phyloP scores from a whole-genome alignment of 2,329 filamentous ascomycete species.

The Calycina marina region DNA sequence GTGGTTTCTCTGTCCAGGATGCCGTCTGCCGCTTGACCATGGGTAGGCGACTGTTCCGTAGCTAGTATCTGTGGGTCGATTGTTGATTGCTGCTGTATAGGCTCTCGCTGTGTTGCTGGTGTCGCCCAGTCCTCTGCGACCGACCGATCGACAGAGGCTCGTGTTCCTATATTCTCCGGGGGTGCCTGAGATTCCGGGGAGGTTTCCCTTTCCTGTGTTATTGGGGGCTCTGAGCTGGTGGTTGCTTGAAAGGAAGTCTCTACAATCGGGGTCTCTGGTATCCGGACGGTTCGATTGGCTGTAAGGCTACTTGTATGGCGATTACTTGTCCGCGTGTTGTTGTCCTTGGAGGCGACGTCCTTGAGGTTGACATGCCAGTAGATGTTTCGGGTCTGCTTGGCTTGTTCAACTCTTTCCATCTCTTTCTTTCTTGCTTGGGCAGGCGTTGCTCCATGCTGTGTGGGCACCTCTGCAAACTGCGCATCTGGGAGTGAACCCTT shows the following conservation, averaged over 20 bases:
- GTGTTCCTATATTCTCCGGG: slow-evolving; percentile 1
- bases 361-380: slow-evolving; percentile 11
- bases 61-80: slow-evolving; percentile 2
- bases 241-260: neutral
- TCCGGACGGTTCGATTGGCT: slow-evolving; percentile 1
- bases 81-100: slow-evolving; percentile 1
- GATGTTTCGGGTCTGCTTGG: slow-evolving; percentile 10
- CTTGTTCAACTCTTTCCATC: slow-evolving; percentile 13
- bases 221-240: neutral
- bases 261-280: neutral
- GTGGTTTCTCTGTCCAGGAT: neutral
- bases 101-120: slow-evolving; percentile 4
- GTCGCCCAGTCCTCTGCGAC: slow-evolving; percentile 5
- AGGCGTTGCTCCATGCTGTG: slow-evolving; percentile 18
- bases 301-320: neutral
- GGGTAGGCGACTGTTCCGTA: slow-evolving; percentile 1
- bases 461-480: slow-evolving; percentile 17
- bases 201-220: neutral
- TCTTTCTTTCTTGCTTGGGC: slow-evolving; percentile 17
- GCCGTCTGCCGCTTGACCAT: neutral
- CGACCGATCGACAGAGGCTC: slow-evolving; percentile 2
- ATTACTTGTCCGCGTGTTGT: slow-evolving; percentile 1
- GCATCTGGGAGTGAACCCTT: slow-evolving; percentile 14
- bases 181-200: slow-evolving; percentile 1
- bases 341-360: slow-evolving; percentile 3